phyloP scores from a whole-genome alignment of 805 yeast species.

The Phaffomyces thermotolerans region DNA sequence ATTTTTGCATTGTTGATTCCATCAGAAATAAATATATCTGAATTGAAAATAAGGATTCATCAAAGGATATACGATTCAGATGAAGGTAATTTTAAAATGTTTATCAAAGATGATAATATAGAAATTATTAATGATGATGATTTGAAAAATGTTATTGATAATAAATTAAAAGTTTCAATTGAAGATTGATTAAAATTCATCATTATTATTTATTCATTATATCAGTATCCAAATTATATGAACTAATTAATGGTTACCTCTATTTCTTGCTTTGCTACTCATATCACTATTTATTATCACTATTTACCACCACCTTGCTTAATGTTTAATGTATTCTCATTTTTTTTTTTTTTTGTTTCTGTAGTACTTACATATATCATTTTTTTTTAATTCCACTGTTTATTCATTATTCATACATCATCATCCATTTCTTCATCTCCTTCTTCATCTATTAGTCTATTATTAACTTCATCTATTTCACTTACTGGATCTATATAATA shows the following conservation, averaged over 20 bases:
- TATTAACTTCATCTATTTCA: conserved; percentile 8
- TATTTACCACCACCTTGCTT: too few species aligned
- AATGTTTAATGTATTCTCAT: too few species aligned
- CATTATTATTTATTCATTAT: background rate
- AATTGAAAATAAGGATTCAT: conserved; percentile 42
- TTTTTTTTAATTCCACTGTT: too few species aligned
- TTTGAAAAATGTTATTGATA: conserved; percentile 26
- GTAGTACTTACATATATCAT: too few species aligned
- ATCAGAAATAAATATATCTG: conserved; percentile 38
- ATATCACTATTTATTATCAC: too few species aligned
- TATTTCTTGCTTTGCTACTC: too few species aligned
- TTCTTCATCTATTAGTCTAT: too few species aligned
- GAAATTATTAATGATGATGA: conserved; percentile 29
- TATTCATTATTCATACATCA: background rate
- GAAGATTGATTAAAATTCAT: conserved; percentile 19
- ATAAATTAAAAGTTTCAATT: conserved; percentile 31
- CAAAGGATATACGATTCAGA: conserved; percentile 39
- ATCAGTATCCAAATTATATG: background rate
- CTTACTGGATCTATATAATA: conserved; percentile 2
- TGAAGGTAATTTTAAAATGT: conserved; percentile 28
- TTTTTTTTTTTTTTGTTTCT: too few species aligned
- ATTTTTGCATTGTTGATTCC: conserved; percentile 65
- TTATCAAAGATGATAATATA: conserved; percentile 26
- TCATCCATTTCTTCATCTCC: background rate
- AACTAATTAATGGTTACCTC: background rate